phyloP scores from a whole-genome alignment of 164 flowering plant species.

The Kingdonia uniflora region DNA sequence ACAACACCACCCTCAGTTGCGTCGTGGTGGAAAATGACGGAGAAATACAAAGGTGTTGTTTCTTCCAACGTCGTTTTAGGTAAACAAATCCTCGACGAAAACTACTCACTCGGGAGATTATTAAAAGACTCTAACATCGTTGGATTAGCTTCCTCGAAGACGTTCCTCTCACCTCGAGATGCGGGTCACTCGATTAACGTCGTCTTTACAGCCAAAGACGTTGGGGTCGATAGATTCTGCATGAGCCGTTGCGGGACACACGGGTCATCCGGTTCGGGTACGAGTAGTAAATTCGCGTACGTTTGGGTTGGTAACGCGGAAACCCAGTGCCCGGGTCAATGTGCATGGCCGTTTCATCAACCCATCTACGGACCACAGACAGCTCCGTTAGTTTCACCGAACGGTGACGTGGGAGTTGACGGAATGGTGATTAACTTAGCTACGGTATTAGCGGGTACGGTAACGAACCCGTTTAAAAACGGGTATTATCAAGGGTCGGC shows the following conservation, averaged over 20 bases:
- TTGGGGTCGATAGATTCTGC: slow-evolving; percentile 18
- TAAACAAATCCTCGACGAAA: slow-evolving; percentile 38
- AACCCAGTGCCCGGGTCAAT: slow-evolving; percentile 25
- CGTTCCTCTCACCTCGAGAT: neutral
- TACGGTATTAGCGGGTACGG: slow-evolving; percentile 20
- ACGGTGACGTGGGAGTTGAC: slow-evolving; percentile 27
- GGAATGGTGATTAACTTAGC: slow-evolving; percentile 26
- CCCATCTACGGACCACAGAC: slow-evolving; percentile 27
- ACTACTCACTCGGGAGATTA: slow-evolving; percentile 44
- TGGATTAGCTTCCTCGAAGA: neutral
- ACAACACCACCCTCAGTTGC: slow-evolving; percentile 22
- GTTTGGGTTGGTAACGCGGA: slow-evolving; percentile 29
- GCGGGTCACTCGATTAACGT: slow-evolving; percentile 23
- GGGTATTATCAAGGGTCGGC: slow-evolving; percentile 25
- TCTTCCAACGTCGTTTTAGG: slow-evolving; percentile 11
- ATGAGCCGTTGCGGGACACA: slow-evolving; percentile 39
- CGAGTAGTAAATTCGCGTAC: slow-evolving; percentile 12
- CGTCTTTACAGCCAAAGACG: slow-evolving; percentile 35
- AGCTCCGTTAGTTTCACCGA: slow-evolving; percentile 21
- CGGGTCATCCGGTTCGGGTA: slow-evolving; percentile 10
- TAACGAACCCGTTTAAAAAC: slow-evolving; percentile 22
- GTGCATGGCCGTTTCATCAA: slow-evolving; percentile 30
- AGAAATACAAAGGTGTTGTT: slow-evolving; percentile 15
- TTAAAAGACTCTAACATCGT: slow-evolving; percentile 13
- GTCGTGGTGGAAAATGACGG: slow-evolving; percentile 31